A percentile compares a stretch with the other conserved stretches of the same genome.
phyloP scores from a whole-genome alignment of 768 basidiomycete species.

The Podaxis rugospora region DNA sequence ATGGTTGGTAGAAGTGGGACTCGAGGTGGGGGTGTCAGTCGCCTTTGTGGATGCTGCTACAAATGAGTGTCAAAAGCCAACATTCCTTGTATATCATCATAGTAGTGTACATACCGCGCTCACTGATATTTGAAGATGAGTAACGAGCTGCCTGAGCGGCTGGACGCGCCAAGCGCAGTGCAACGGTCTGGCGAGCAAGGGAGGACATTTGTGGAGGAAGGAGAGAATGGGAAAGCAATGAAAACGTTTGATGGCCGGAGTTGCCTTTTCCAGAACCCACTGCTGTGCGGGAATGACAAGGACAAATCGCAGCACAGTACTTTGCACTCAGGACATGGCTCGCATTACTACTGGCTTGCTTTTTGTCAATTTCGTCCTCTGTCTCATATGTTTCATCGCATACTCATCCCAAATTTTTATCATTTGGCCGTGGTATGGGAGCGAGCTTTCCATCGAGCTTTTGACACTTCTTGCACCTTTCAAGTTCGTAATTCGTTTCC shows the following conservation, averaged over 20 bases:
- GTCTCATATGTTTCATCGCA: conserved; percentile 81
- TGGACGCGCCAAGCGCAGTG: background rate
- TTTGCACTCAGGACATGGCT: background rate
- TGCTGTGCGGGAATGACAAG: background rate
- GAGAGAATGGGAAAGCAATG: background rate
- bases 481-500: conserved; percentile 57
- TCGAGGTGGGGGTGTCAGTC: background rate
- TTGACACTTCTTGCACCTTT: conserved; percentile 78
- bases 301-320: background rate
- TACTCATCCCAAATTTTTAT: conserved; percentile 88
- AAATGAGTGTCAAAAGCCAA: background rate
- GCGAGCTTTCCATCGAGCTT: conserved; percentile 67
- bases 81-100: background rate
- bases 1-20: background rate
- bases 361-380: conserved; percentile 63
- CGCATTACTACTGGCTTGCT: conserved; percentile 40
- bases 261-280: conserved; percentile 2
- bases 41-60: background rate
- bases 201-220: background rate
- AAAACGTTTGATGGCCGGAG: background rate
- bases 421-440: conserved; percentile 90
- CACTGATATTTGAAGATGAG: background rate
- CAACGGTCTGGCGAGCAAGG: background rate
- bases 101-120: background rate
- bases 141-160: background rate